Base-by-base conservation (phyloP, 805 yeast species). In the Zygosaccharomyces siamensis region DNA sequence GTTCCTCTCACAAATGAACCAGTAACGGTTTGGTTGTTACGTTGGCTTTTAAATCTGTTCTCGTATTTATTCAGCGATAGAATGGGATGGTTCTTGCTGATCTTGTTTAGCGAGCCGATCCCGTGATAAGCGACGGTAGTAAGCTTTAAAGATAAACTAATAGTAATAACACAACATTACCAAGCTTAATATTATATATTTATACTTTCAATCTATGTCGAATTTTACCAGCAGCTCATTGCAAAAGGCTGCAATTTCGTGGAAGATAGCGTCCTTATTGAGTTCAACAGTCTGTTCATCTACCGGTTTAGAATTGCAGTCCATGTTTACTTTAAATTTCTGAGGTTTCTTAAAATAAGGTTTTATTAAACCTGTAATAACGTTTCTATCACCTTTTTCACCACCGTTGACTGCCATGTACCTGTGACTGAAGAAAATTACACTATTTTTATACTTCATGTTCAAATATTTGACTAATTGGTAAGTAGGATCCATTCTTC, bases 341-440 rank as follows among this genome's bases (percentile, higher is more conserved):
- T 80, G 78, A 52, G 78, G 77, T 16, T 73, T 69, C 52, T 78
- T 67, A 33, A 77, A 75, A 3, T 76, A 67, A 2, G 96, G 96
- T 45, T 85, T 80, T 71, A 92, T 83, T 42, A 93, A 69, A 2
- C 97, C 97, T 20, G 90, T 78, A 43, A 92, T 78, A 6, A 84
- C 82, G 57, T 81, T 81, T 45, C 71, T 72, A 23, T 82, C 80
- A 12, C 78, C 77, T 28, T 75, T 72, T 48, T 72, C 72, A 7
- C 83, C 80, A 5, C 78, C 76, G 45, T 75, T 73, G 48, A 79
- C 68, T n/a, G 79, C 79, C 10, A 68, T 60, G 59, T 72, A 80
- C 55, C 72, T 74, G 49, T 77, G 77, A 39, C 79, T 73, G 28
- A 93, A 89, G 61, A 93, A 80, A 3, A 90, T 73, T 40, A 89